Conservation (phyloP, 1,284 basidiomycete genomes). For the Pyrrhoderma noxium region DNA sequence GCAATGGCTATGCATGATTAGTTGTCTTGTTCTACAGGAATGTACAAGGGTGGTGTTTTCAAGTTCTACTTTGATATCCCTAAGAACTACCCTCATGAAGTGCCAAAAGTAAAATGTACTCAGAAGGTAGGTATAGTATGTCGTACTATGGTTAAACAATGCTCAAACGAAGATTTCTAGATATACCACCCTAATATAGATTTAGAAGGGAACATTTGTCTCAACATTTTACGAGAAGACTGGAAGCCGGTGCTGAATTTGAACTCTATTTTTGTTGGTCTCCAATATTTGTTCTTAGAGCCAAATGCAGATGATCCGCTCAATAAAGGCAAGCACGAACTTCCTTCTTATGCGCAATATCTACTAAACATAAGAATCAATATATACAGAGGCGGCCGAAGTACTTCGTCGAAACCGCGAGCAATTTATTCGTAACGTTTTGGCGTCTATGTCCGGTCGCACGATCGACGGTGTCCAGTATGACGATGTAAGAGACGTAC, state of each 20-base stretch:
- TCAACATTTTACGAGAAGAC: slow-evolving; percentile 98
- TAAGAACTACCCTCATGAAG: slow-evolving; percentile 97
- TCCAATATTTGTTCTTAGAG: slow-evolving; percentile 97
- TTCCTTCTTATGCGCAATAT: slow-evolving; percentile 1
- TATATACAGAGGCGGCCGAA: slow-evolving; percentile 81
- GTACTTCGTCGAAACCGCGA: slow-evolving; percentile 84
- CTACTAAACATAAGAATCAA: slow-evolving; percentile 9
- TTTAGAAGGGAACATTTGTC: slow-evolving; percentile 91
- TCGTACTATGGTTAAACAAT: neutral
- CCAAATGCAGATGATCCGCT: slow-evolving; percentile 98
- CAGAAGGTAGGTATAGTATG: slow-evolving; percentile 63
- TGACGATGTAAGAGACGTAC: slow-evolving; percentile 53
- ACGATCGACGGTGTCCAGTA: slow-evolving; percentile 71
- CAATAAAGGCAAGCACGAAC: slow-evolving; percentile 78
- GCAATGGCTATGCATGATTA: no score
- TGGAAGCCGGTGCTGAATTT: slow-evolving; percentile 99
- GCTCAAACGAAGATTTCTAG: slow-evolving; percentile 36
- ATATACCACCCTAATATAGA: slow-evolving; percentile 99
- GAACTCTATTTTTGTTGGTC: slow-evolving; percentile 94
- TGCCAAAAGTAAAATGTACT: slow-evolving; percentile 97
- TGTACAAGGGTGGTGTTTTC: slow-evolving; percentile 96
- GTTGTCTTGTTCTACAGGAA: slow-evolving; percentile 49
- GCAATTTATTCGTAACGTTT: slow-evolving; percentile 76
- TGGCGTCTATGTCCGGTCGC: slow-evolving; percentile 74
- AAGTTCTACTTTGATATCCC: slow-evolving; percentile 93